Percentiles rank a stretch among this genome's conserved stretches.
Evolutionary conservation across 1,284 basidiomycete species (phyloP).

Genomic region (Golubevia pallescens): DNA sequence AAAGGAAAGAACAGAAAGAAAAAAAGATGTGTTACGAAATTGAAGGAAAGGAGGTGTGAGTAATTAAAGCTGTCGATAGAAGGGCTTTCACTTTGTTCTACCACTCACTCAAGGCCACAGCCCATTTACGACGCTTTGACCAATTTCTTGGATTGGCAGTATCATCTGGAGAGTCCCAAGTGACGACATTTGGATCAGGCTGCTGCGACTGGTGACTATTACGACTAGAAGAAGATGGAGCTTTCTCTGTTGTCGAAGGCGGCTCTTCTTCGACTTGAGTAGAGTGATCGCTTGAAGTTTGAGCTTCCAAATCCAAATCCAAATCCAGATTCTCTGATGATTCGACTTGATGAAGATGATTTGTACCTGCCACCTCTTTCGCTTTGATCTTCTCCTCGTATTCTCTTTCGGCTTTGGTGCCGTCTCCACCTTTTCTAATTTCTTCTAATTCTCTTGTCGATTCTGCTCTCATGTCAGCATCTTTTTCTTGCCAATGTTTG

Average conservation of each 20-base stretch:
- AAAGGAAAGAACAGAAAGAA: no score
- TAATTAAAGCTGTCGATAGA: no score
- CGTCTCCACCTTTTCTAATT: not conserved
- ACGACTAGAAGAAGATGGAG: not conserved
- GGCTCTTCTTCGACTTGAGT: not conserved
- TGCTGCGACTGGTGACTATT: not conserved
- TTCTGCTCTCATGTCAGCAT: not conserved
- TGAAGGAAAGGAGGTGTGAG: no score
- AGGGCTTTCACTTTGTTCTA: no score
- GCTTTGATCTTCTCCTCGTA: not conserved
- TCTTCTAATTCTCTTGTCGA: not conserved
- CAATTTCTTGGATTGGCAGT: constrained; percentile 56
- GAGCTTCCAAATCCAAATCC: not conserved
- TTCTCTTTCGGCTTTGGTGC: not conserved
- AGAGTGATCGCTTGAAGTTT: not conserved
- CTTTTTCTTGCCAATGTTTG: not conserved
- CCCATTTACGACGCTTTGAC: constrained; percentile 28
- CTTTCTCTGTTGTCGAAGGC: not conserved
- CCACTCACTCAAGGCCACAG: constrained; percentile 21
- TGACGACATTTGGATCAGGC: constrained; percentile 48
- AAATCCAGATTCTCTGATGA: not conserved
- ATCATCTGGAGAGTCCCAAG: constrained; percentile 44
- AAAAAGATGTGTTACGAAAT: no score
- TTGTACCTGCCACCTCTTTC: no score
- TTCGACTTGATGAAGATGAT: no score